Conservation (phyloP, 148 eudicot species). For the Vaccinium corymbosum region DNA sequence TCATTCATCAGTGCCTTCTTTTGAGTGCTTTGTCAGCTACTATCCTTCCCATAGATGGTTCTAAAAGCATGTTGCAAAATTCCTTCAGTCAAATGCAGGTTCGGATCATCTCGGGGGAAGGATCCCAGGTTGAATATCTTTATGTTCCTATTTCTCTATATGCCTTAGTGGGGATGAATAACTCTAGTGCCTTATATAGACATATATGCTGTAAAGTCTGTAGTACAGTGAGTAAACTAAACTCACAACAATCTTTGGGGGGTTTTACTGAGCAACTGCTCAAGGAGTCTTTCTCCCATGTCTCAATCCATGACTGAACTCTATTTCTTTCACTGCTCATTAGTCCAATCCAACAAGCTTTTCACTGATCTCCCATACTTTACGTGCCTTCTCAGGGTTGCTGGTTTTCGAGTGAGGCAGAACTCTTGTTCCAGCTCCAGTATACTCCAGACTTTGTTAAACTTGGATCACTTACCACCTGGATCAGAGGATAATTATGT, state of each 20-base stretch:
- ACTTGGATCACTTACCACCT: constrained; percentile 80
- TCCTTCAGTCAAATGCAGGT: not conserved
- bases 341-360: constrained; percentile 84
- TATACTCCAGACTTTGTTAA: constrained; percentile 85
- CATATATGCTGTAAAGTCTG: not conserved
- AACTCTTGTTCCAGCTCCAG: constrained; percentile 88
- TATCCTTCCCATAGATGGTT: not conserved
- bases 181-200: not conserved
- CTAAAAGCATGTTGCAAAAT: not conserved
- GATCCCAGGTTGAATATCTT: not conserved
- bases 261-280: not conserved
- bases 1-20: not conserved
- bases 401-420: constrained; percentile 82
- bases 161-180: not conserved
- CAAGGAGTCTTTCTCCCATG: not conserved
- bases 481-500: constrained; percentile 10
- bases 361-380: constrained; percentile 84
- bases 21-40: not conserved
- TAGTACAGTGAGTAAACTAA: not conserved
- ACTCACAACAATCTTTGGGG: not conserved
- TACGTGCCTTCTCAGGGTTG: constrained; percentile 68
- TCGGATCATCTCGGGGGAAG: not conserved
- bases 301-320: not conserved
- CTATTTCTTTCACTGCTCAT: not conserved
- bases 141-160: not conserved